Base-by-base conservation (phyloP, 306 rosid genomes). In the Cotoneaster glaucophyllus region DNA sequence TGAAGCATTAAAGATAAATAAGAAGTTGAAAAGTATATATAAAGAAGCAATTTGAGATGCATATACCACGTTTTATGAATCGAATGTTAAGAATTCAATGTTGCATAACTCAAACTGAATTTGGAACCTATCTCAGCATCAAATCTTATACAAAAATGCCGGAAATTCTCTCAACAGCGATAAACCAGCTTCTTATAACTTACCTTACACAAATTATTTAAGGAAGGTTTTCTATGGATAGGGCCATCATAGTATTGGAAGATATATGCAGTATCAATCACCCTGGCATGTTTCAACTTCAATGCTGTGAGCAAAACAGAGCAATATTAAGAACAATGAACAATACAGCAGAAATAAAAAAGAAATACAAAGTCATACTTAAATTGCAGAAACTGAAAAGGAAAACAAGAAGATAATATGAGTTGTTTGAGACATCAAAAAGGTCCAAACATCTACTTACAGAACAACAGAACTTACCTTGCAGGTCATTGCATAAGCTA, bases 181-280 rank as follows among this genome's bases (percentile, higher is more conserved):
- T 28, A 28, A 28, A 28, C 29, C 29, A 41, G 65, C 45, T 67
- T 67, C 67, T 70, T 45, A 18, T 17, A 53, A 87, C 97, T 84
- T 86, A 79, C 98, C 97, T 92, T 85, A 44, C 98, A 95, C 82
- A 95, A 80, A 81, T 73, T 67, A 85, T 82, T 87, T 82, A 92
- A 82, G 82, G 96, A 86, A 66, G 97, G 97, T 65, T 86, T 86
- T 89, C 78, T 83, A 83, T 39, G 54, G 77, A 69, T 65, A 66
- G 89, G 80, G 64, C 85, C 90, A 74, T 84, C 86, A 19, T 65
- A 52, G 64, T 73, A 73, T 76, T 81, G 88, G 84, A 87, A 92
- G 83, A 92, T 85, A 78, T 77, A 87, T 39, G 97, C 81, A 54
- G 98, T 95, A 84, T 95, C 98, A 50, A 95, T 71, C 79, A 92